These are phyloP conservation scores for Paraconiothyrium sp. DNA, from an alignment of 2,329 filamentous ascomycete species.

Conservation along the genomic window DNA sequence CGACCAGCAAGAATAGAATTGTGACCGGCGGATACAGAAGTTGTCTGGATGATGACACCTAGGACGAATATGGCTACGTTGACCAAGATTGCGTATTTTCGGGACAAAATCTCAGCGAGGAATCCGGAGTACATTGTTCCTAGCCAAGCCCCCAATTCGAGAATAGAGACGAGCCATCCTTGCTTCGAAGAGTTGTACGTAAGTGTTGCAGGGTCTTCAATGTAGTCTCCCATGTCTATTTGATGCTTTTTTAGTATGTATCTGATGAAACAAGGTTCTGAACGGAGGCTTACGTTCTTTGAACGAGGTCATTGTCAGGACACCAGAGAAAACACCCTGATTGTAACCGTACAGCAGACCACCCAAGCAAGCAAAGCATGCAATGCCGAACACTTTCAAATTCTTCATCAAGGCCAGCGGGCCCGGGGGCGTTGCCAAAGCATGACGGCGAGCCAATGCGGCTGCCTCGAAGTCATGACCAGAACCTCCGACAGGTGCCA, in stretches of 20 bases:
- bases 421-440: conserved; percentile 53
- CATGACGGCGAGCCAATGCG: conserved; percentile 53
- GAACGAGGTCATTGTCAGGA: conserved; percentile 63
- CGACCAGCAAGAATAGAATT: conserved; percentile 73
- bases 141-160: conserved; percentile 81
- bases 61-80: conserved; percentile 73
- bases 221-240: conserved; percentile 55
- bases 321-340: conserved; percentile 78
- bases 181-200: conserved; percentile 52
- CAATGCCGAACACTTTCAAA: conserved; percentile 64
- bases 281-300: conserved; percentile 44
- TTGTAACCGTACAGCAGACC: conserved; percentile 75
- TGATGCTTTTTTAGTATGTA: neutral
- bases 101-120: conserved; percentile 73
- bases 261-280: neutral
- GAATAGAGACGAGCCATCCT: conserved; percentile 67
- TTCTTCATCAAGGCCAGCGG: conserved; percentile 62
- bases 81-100: conserved; percentile 75
- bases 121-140: conserved; percentile 75
- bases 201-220: conserved; percentile 35
- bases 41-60: conserved; percentile 74
- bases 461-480: conserved; percentile 51
- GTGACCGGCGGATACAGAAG: conserved; percentile 65
- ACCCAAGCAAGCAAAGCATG: conserved; percentile 63
- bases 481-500: conserved; percentile 51